Conservation (phyloP, 1,284 basidiomycete species). For the Microbotryomycetes sp. region DNA sequence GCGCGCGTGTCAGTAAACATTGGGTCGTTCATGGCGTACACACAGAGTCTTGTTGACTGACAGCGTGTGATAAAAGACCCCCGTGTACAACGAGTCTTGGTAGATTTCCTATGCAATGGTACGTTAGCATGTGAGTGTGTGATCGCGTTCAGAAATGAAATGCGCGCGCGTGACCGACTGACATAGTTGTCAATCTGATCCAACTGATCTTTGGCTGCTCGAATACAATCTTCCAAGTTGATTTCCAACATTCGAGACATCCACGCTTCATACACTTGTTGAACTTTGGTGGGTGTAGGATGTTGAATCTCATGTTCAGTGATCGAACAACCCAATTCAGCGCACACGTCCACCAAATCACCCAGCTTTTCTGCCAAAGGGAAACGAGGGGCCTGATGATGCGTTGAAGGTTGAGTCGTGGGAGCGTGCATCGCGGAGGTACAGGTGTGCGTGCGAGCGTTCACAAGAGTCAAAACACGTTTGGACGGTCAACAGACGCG, state of each 20-base stretch:
- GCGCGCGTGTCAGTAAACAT: background rate
- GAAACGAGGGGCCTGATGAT: background rate
- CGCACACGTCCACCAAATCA: background rate
- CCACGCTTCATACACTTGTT: slow-evolving; percentile 28
- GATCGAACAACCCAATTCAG: slow-evolving; percentile 13
- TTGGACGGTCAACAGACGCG: too few relatives aligned
- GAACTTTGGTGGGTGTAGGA: slow-evolving; percentile 22
- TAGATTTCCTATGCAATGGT: slow-evolving; percentile 18
- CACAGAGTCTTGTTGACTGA: slow-evolving; percentile 9
- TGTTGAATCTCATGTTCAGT: slow-evolving; percentile 21
- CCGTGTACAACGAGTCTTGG: slow-evolving; percentile 30
- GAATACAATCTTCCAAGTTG: slow-evolving; percentile 20
- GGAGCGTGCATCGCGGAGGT: too few relatives aligned
- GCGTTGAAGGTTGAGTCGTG: too few relatives aligned
- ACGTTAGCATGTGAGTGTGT: background rate
- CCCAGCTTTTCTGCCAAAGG: background rate
- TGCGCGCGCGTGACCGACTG: background rate
- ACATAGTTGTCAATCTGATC: slow-evolving; percentile 28
- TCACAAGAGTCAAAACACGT: too few relatives aligned
- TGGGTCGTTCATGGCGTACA: background rate
- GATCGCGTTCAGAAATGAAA: background rate
- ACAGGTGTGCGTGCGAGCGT: too few relatives aligned
- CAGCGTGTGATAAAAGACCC: slow-evolving; percentile 26
- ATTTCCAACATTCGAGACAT: slow-evolving; percentile 15
- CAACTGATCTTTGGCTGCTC: slow-evolving; percentile 26